Base-by-base conservation (phyloP, 805 yeast genomes). In the Teunomyces atbi region DNA sequence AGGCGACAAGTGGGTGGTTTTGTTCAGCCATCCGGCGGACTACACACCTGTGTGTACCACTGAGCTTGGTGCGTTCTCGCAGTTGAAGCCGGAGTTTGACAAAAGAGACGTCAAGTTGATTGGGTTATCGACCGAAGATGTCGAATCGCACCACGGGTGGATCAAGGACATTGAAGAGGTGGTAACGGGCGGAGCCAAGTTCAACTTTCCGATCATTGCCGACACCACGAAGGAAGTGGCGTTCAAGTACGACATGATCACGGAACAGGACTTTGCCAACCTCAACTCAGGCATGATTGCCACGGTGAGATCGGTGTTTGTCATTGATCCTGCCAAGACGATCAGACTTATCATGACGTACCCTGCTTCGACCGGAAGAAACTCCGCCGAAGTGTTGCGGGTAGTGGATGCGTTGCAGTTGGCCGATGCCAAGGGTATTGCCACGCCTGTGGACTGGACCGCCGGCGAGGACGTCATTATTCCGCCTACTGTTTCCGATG, bases 21-120 rank as follows among this genome's bases (percentile, higher is more conserved):
- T 84, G 51, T 84, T 84, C 69, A 81, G 86, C 27, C 89, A 84
- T 62, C 90, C 90, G 46, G 89, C 83, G 53, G 89, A 84, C 62
- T 84, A 81, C 73, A 84, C 90, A 16, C 90, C 90, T 29, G 87
- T 84, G 41, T 84, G 90, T 64, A 84, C 89, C 52, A 84, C 90
- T 43, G 90, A 84, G 65, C 72, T 84, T 49, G 89, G 89, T 52
- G 89, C 89, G 6, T 83, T 84, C 59, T 84, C 89, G 53, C 78
- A 80, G 60, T 70, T 84, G 60, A 81, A 83, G 60, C 85, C 86
- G 11, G 89, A 84, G 62, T 84, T 84, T 60, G 73, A 72, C 55
- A 76, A 78, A 62, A 74, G 89, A 62, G 78, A 78, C 46, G 83
- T 83, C 45, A 82, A 83, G 59, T 71, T 84, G 60, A 77, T 84